A percentile compares a stretch with the other conserved stretches of the same genome.
These are phyloP conservation scores for Batkoa obscura DNA, from an alignment of 371 early-diverging fungal genomes.

Conservation along the genomic window DNA sequence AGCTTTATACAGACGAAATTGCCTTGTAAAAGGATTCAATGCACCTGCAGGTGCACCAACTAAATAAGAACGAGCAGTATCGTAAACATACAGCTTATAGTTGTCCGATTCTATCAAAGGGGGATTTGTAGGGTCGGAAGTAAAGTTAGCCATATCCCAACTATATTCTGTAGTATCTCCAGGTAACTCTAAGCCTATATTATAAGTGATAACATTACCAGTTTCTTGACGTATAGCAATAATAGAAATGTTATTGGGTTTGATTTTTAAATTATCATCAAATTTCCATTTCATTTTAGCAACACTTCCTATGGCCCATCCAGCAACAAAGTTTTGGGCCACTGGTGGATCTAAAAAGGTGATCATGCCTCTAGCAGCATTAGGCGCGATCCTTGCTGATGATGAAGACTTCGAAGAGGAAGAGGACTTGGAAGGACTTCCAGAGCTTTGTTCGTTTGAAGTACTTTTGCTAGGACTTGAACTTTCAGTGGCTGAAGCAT, in stretches of 20 bases:
- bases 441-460: too few relatives aligned
- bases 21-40: neutral
- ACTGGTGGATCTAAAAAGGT: neutral
- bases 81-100: neutral
- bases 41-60: neutral
- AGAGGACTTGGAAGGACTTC: neutral
- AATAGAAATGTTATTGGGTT: neutral
- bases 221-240: neutral
- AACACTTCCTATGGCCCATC: neutral
- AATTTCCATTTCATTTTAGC: neutral
- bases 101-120: slow-evolving; percentile 3
- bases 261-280: neutral
- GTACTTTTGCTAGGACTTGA: too few relatives aligned
- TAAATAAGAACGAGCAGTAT: neutral
- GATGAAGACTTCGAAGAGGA: neutral
- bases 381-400: neutral
- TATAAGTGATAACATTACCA: neutral
- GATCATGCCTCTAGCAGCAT: neutral
- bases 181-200: neutral
- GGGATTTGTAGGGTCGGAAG: neutral
- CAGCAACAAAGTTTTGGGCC: slow-evolving; percentile 1
- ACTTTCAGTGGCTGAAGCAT: too few relatives aligned
- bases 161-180: slow-evolving; percentile 1
- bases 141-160: neutral
- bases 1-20: neutral